A percentile compares a stretch with the other conserved stretches of the same genome.
These are phyloP conservation scores for Psilocybe sp. DNA, from an alignment of 768 basidiomycete genomes.

Conservation along the genomic window DNA sequence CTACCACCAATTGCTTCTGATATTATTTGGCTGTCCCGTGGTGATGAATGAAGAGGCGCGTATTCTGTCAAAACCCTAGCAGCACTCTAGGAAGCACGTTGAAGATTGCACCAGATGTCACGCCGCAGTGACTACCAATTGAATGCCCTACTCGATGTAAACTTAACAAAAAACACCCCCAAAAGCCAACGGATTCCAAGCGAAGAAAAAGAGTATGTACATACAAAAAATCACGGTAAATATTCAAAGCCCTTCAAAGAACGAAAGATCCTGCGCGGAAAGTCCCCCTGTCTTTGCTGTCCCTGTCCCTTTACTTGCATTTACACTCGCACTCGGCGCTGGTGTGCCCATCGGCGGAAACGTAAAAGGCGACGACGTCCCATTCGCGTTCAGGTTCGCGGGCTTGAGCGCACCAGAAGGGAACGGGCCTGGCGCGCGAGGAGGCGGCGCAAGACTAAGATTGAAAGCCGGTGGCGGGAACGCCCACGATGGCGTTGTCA, in stretches of 20 bases:
- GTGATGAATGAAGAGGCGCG: too few relatives aligned
- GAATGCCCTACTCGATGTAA: too few relatives aligned
- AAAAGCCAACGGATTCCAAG: neutral
- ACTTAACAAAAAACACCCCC: too few relatives aligned
- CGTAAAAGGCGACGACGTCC: too few relatives aligned
- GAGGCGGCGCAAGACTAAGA: neutral
- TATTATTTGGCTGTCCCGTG: too few relatives aligned
- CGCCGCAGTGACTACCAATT: too few relatives aligned
- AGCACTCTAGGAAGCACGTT: too few relatives aligned
- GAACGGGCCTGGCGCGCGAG: neutral
- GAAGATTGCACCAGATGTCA: too few relatives aligned
- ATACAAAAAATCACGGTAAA: slow-evolving; percentile 1
- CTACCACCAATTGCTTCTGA: too few relatives aligned
- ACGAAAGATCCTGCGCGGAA: slow-evolving; percentile 82
- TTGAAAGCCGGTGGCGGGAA: slow-evolving; percentile 8
- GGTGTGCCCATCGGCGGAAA: slow-evolving; percentile 10
- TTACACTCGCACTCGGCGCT: slow-evolving; percentile 2
- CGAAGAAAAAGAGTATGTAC: neutral
- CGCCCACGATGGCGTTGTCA: slow-evolving; percentile 5
- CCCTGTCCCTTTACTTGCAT: slow-evolving; percentile 18
- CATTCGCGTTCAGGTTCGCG: too few relatives aligned
- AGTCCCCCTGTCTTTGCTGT: slow-evolving; percentile 45
- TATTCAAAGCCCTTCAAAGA: slow-evolving; percentile 66
- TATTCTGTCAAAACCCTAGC: too few relatives aligned
- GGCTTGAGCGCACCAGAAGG: neutral